Percentiles rank a stretch among this genome's conserved stretches.
These are phyloP conservation scores for Tulasnella sp. DNA, from an alignment of 768 basidiomycete species.

Conservation along the genomic window DNA sequence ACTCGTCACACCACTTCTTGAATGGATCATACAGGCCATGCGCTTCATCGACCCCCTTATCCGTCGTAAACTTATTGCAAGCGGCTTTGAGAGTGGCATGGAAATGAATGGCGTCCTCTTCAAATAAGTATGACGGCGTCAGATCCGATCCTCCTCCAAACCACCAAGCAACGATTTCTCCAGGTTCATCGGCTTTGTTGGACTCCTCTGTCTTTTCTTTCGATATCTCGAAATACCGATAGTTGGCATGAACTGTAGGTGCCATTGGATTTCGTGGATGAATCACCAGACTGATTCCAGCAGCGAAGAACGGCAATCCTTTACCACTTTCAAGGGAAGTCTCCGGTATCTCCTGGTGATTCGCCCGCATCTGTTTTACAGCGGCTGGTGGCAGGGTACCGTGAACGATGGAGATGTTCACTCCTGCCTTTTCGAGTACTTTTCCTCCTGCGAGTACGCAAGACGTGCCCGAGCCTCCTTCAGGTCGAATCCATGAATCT, in stretches of 20 bases:
- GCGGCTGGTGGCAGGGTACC: slow-evolving; percentile 78
- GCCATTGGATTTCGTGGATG: slow-evolving; percentile 90
- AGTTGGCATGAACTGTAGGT: slow-evolving; percentile 91
- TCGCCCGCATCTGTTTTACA: slow-evolving; percentile 87
- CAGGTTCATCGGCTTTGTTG: slow-evolving; percentile 22
- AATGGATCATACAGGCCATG: slow-evolving; percentile 70
- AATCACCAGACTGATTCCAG: slow-evolving; percentile 82
- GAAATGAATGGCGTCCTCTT: slow-evolving; percentile 78
- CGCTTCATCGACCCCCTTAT: too few relatives aligned
- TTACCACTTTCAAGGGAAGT: slow-evolving; percentile 36
- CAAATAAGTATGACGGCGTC: slow-evolving; percentile 85
- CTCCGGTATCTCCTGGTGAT: slow-evolving; percentile 60
- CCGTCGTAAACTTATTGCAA: too few relatives aligned
- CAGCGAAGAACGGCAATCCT: slow-evolving; percentile 83
- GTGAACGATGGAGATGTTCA: slow-evolving; percentile 87
- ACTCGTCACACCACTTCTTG: slow-evolving; percentile 96
- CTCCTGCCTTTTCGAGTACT: slow-evolving; percentile 87
- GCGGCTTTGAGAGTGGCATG: slow-evolving; percentile 63
- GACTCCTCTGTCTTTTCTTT: slow-evolving; percentile 31
- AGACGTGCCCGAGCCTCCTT: slow-evolving; percentile 25
- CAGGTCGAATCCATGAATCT: slow-evolving; percentile 49
- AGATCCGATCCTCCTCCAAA: slow-evolving; percentile 94
- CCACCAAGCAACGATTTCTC: slow-evolving; percentile 77
- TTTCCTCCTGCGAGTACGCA: slow-evolving; percentile 23
- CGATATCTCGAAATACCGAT: slow-evolving; percentile 91